Conservation (phyloP, 352 stramenopile species). For the Phytophthora meadii region DNA sequence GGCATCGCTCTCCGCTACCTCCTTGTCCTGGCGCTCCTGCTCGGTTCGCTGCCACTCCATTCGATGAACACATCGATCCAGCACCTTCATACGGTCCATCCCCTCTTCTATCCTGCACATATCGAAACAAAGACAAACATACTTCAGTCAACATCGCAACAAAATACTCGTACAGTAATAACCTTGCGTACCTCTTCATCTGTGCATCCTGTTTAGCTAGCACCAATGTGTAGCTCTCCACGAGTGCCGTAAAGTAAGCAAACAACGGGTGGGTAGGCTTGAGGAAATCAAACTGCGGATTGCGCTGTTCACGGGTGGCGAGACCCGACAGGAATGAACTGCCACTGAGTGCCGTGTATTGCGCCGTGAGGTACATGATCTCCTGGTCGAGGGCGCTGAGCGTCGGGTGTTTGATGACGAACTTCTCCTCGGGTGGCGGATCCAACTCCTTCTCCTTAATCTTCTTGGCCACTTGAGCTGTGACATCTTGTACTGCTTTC, state of each 20-base stretch:
- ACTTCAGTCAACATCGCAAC: constrained; percentile 5
- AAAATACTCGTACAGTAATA: constrained; percentile 2
- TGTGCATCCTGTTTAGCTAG: constrained; percentile 74
- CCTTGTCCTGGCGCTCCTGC: constrained; percentile 73
- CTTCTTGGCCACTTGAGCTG: constrained; percentile 90
- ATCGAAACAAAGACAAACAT: constrained; percentile 13
- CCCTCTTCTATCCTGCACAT: constrained; percentile 63
- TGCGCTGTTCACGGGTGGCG: constrained; percentile 95
- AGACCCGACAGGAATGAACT: constrained; percentile 96
- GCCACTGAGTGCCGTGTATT: constrained; percentile 97
- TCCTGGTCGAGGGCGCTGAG: constrained; percentile 95
- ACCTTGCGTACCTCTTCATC: constrained; percentile 61
- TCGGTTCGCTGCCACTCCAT: constrained; percentile 83
- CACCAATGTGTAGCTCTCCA: constrained; percentile 96
- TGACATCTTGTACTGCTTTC: constrained; percentile 84
- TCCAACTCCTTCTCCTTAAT: constrained; percentile 89
- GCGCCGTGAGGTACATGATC: constrained; percentile 98
- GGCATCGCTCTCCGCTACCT: constrained; percentile 77
- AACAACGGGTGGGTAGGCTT: constrained; percentile 97
- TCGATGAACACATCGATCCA: constrained; percentile 87
- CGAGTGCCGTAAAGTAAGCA: constrained; percentile 98
- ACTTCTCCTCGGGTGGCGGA: constrained; percentile 72
- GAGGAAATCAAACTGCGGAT: constrained; percentile 98
- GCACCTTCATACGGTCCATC: constrained; percentile 84
- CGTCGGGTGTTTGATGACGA: constrained; percentile 89